phyloP scores from a whole-genome alignment of 495 filamentous ascomycete genomes.

The Schizothecium vesticola region DNA sequence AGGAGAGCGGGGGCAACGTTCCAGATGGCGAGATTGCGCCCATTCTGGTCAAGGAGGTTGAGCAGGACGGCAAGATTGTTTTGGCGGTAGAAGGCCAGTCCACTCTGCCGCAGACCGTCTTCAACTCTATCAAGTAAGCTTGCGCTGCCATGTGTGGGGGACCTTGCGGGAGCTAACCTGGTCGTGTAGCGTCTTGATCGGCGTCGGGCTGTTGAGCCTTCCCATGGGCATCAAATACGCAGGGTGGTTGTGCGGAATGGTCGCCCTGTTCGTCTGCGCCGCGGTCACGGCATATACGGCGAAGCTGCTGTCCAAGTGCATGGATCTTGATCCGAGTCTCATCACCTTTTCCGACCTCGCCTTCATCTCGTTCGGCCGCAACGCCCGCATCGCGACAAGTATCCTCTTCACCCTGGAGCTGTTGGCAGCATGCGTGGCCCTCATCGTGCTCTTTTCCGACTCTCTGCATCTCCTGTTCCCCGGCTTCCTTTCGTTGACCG shows the following conservation, averaged over 20 bases:
- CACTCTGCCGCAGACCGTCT: constrained; percentile 89
- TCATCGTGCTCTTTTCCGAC: constrained; percentile 91
- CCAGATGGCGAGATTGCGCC: constrained; percentile 67
- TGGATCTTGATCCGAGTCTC: constrained; percentile 67
- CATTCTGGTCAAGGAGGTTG: constrained; percentile 77
- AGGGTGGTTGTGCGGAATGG: constrained; percentile 82
- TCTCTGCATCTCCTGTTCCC: constrained; percentile 77
- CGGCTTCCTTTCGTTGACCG: constrained; percentile 53
- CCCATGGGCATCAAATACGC: constrained; percentile 86
- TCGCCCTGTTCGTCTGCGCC: constrained; percentile 68
- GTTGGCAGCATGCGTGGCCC: constrained; percentile 80
- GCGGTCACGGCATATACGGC: constrained; percentile 80
- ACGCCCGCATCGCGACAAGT: constrained; percentile 72
- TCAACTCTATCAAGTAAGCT: constrained; percentile 82
- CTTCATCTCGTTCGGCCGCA: constrained; percentile 83
- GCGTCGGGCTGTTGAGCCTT: constrained; percentile 81
- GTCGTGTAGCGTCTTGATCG: constrained; percentile 65
- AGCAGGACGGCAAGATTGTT: constrained; percentile 82
- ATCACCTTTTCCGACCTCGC: constrained; percentile 93
- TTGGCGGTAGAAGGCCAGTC: constrained; percentile 83
- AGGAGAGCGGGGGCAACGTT: constrained; percentile 40
- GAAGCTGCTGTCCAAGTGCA: constrained; percentile 77
- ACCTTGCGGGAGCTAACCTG: constrained; percentile 17
- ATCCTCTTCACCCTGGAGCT: constrained; percentile 86
- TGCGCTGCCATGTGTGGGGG: neutral